Evolutionary conservation across 192 early-diverging fungal species (phyloP).

Genomic region (Cladochytrium replicatum): DNA sequence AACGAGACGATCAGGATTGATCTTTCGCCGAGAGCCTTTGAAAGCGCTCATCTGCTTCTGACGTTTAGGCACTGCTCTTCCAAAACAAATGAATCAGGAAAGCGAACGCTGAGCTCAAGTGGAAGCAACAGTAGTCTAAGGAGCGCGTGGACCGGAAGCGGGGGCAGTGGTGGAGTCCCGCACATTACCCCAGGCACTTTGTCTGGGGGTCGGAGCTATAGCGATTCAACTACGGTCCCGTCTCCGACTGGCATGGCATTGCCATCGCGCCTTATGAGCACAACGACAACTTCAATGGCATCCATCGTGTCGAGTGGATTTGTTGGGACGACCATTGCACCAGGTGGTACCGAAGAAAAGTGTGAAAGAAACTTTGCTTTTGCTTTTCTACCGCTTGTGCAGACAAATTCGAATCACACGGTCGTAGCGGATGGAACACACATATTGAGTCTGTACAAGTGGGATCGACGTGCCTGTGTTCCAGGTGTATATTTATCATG

Average conservation of each 20-base stretch:
- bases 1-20: conserved; percentile 53
- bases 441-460: conserved; percentile 50
- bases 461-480: conserved; percentile 33
- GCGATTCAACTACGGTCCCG: too few relatives aligned
- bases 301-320: too few relatives aligned
- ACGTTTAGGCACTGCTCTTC: conserved; percentile 38
- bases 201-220: too few relatives aligned
- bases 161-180: too few relatives aligned
- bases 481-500: conserved; percentile 40
- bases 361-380: conserved; percentile 49
- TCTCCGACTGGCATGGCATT: too few relatives aligned
- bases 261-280: too few relatives aligned
- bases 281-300: too few relatives aligned
- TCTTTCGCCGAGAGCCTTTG: conserved; percentile 40
- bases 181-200: too few relatives aligned
- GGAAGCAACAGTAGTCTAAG: too few relatives aligned
- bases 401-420: conserved; percentile 29
- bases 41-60: conserved; percentile 51
- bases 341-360: conserved; percentile 12
- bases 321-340: conserved; percentile 2
- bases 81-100: conserved; percentile 4
- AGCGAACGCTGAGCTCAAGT: too few relatives aligned
- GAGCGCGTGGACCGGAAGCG: too few relatives aligned
- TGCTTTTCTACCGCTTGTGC: conserved; percentile 46
- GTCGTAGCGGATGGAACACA: conserved; percentile 53